Base-by-base conservation (phyloP, 1,139 yeast genomes). In the Saccharomyces hybrid region DNA sequence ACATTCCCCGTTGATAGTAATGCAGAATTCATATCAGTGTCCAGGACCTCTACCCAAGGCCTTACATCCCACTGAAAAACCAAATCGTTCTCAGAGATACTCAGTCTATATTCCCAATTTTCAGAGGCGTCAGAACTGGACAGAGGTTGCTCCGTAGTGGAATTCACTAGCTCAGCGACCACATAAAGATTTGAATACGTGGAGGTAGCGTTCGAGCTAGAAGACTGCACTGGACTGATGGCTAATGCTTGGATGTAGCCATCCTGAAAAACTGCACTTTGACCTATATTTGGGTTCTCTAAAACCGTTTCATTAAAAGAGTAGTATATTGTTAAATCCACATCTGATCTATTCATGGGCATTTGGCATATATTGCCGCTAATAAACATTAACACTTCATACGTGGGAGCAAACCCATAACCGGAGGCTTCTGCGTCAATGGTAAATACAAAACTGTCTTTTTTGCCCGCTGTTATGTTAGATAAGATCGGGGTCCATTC, bases 11-110 rank as follows among this genome's bases (percentile, higher is more conserved):
- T 84, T 28, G 81, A 80, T 38, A 90, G 73, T 56, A 89, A 73
- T 0, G 88, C 95, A 51, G 88, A 80, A 23, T 77, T 76, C 62
- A 80, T 81, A 69, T 90, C 97, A 0, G 90, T 73, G 65, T 89
- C 96, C 3, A 88, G 80, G 14, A 87, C 73, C 42, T 74, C 71
- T 0, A 88, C 79, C 76, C 83, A 78, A 31, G 83, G 71, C 20
- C 80, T 71, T 50, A 76, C 75, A 65, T 84, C 90, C 84, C 88
- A 87, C 60, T 84, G 86, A 67, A 82, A 87, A 0, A 82, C 80
- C 57, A 86, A 76, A 59, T 81, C 83, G 51, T 75, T 74, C 59
- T 83, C 85, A 1, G 93, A 86, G 2, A 83, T 79, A 2, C 90
- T 93, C 38, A 90, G 70, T 65, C 84, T 82, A 63, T 85, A 87